Percentiles rank a stretch among this genome's conserved stretches.
Evolutionary conservation across 257 asterid species (phyloP).

Genomic region (Solanum ahanhuiri): DNA sequence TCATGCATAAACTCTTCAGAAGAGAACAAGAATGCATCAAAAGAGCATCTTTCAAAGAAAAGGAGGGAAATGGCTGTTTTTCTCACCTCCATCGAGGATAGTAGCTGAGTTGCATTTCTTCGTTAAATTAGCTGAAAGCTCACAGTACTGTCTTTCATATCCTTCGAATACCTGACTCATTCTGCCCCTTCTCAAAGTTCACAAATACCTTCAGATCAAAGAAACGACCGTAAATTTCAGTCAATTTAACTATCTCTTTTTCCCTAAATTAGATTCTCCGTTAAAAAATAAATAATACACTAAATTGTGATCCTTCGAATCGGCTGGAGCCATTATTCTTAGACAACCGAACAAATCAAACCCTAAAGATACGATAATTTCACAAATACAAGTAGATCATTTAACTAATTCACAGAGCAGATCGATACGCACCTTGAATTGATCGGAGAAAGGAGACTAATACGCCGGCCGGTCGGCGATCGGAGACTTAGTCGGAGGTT

Average conservation of each 20-base stretch:
- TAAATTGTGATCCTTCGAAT: not conserved
- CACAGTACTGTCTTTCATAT: constrained; percentile 78
- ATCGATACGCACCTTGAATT: not conserved
- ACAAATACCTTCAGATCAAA: constrained; percentile 16
- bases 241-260: not conserved
- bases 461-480: not conserved
- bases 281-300: not conserved
- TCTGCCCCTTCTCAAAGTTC: not conserved
- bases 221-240: not conserved
- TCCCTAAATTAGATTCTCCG: not conserved
- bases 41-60: not conserved
- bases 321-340: not conserved
- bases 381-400: not conserved
- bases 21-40: not conserved
- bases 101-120: constrained; percentile 44
- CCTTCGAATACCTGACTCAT: constrained; percentile 84
- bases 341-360: not conserved
- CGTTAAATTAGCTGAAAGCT: constrained; percentile 62
- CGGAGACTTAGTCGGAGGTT: not conserved
- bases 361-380: not conserved
- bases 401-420: not conserved
- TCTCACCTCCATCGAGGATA: constrained; percentile 61
- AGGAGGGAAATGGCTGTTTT: not conserved
- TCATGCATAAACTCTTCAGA: not conserved
- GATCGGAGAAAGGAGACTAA: not conserved